Conservation (phyloP, 1,284 basidiomycete species). For the Naganishia sp. region DNA sequence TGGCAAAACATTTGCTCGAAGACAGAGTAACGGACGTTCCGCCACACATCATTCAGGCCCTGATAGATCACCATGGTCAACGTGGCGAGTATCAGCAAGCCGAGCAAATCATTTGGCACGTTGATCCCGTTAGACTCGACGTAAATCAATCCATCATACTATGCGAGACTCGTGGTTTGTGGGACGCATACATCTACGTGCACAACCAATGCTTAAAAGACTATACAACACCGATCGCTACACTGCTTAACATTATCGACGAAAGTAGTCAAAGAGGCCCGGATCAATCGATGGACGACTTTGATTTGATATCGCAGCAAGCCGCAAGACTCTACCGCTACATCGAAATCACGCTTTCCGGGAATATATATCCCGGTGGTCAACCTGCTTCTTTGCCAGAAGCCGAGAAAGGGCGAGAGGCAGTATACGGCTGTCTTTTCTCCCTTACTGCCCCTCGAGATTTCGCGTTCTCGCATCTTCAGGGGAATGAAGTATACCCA, state of each 20-base stretch:
- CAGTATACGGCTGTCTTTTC: constrained; percentile 79
- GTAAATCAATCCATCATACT: constrained; percentile 88
- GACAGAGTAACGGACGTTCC: constrained; percentile 73
- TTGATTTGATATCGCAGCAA: constrained; percentile 60
- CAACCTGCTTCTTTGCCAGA: constrained; percentile 68
- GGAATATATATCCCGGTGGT: constrained; percentile 82
- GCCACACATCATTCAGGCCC: constrained; percentile 79
- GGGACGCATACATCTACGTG: constrained; percentile 93
- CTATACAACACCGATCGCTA: constrained; percentile 84
- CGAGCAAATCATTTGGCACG: constrained; percentile 92
- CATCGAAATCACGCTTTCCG: constrained; percentile 80
- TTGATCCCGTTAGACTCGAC: constrained; percentile 86
- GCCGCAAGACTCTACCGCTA: constrained; percentile 94
- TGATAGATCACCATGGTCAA: constrained; percentile 74
- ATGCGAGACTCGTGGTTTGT: constrained; percentile 78
- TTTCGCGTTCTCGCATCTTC: not conserved
- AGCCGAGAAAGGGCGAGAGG: constrained; percentile 66
- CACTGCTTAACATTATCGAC: constrained; percentile 71
- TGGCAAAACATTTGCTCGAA: constrained; percentile 82
- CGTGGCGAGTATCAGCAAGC: constrained; percentile 71
- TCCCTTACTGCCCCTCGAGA: constrained; percentile 12
- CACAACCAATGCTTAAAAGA: constrained; percentile 86
- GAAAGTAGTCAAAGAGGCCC: constrained; percentile 14
- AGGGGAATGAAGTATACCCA: constrained; percentile 8
- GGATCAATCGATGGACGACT: constrained; percentile 45